A percentile compares a stretch with the other conserved stretches of the same genome.
phyloP scores from a whole-genome alignment of 768 basidiomycete genomes.

The Amanita molliuscula region DNA sequence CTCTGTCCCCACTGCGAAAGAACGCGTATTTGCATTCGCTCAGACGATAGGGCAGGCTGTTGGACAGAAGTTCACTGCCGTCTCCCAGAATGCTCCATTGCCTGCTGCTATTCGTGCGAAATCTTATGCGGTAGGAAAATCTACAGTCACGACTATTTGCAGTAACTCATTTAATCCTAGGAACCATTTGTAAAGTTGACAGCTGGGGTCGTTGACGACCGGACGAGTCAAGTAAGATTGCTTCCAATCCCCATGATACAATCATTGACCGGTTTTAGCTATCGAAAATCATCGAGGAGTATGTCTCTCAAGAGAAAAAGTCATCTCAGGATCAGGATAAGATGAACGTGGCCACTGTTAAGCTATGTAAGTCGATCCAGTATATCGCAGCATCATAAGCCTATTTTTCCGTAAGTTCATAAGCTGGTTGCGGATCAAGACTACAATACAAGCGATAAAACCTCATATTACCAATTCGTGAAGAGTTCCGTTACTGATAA shows the following conservation, averaged over 20 bases:
- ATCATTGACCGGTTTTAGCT: neutral
- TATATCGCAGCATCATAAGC: neutral
- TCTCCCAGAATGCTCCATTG: neutral
- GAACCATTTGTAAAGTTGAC: neutral
- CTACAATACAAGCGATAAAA: too few relatives aligned
- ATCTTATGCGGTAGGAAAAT: neutral
- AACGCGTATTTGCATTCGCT: too few relatives aligned
- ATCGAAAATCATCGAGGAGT: neutral
- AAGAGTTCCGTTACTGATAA: neutral
- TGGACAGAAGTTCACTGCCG: neutral
- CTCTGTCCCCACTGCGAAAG: too few relatives aligned
- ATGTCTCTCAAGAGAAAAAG: neutral
- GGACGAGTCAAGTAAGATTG: neutral
- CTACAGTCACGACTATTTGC: neutral
- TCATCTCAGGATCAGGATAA: constrained; percentile 6
- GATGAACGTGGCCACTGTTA: constrained; percentile 8
- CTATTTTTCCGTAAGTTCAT: neutral
- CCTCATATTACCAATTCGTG: neutral
- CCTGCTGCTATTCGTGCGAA: neutral
- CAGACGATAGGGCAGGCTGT: too few relatives aligned
- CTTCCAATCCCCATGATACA: neutral
- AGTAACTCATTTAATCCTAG: neutral
- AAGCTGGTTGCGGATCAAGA: neutral
- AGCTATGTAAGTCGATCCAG: constrained; percentile 7
- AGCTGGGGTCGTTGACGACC: neutral